Evolutionary conservation across 352 stramenopile genomes (phyloP).

Genomic region (Globisporangium alternatum): DNA sequence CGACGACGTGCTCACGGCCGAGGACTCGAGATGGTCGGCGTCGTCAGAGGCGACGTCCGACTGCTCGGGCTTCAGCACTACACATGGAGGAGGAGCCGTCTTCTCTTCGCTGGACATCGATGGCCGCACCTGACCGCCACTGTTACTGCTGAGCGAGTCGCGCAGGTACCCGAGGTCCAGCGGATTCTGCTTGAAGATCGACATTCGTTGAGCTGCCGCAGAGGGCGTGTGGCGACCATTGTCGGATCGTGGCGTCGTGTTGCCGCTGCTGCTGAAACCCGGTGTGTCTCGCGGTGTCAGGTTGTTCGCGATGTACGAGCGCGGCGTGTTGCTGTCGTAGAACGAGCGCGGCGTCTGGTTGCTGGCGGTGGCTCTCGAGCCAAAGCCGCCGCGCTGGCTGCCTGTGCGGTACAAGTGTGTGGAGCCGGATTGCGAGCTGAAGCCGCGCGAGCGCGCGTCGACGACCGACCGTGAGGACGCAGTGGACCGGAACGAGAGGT

Average conservation of each 20-base stretch:
- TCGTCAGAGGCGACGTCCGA: slow-evolving; percentile 8
- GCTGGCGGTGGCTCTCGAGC: not conserved
- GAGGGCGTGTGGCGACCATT: slow-evolving; percentile 30
- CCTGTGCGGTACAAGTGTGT: slow-evolving; percentile 8
- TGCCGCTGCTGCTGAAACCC: slow-evolving; percentile 34
- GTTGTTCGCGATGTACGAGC: slow-evolving; percentile 75
- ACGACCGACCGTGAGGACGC: slow-evolving; percentile 58
- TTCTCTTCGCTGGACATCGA: not conserved
- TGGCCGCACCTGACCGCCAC: not conserved
- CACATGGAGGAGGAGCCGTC: not conserved
- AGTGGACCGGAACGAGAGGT: slow-evolving; percentile 76
- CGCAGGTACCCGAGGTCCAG: slow-evolving; percentile 70
- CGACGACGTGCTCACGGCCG: slow-evolving; percentile 17
- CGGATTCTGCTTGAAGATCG: slow-evolving; percentile 62
- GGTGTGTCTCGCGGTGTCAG: slow-evolving; percentile 39
- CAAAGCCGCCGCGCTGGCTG: slow-evolving; percentile 14
- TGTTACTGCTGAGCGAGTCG: slow-evolving; percentile 33
- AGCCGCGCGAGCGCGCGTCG: slow-evolving; percentile 30
- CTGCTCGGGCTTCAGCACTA: slow-evolving; percentile 8
- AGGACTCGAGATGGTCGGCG: slow-evolving; percentile 10
- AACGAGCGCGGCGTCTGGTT: slow-evolving; percentile 31
- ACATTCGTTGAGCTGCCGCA: slow-evolving; percentile 54
- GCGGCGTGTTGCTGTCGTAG: slow-evolving; percentile 63
- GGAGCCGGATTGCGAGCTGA: slow-evolving; percentile 11
- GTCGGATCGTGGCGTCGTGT: slow-evolving; percentile 40